Conservation (phyloP, 441 rosid species). For the Populus tomentosa region DNA sequence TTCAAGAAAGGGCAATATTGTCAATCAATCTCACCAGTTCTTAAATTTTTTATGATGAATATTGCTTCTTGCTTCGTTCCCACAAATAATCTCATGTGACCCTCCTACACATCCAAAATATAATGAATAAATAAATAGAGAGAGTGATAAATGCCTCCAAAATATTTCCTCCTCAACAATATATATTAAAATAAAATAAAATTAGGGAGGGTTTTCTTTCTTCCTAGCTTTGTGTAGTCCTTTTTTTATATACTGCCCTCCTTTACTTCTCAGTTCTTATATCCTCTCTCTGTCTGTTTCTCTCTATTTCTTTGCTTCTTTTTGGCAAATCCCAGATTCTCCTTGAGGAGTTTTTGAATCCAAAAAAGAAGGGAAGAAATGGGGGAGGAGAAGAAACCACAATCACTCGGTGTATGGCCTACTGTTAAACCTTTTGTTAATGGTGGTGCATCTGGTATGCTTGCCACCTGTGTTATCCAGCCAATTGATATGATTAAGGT, state of each 20-base stretch:
- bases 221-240: no score
- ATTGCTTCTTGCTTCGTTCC: background rate
- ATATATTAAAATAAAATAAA: no score
- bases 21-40: background rate
- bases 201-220: background rate
- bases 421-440: constrained; percentile 90
- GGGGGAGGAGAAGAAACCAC: constrained; percentile 75
- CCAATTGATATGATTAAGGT: constrained; percentile 99
- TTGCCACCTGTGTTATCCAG: constrained; percentile 96
- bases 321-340: background rate
- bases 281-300: background rate
- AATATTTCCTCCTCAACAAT: no score
- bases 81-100: no score
- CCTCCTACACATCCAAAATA: no score
- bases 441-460: constrained; percentile 99
- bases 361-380: constrained; percentile 23
- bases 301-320: background rate
- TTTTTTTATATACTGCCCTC: no score
- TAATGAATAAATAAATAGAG: no score
- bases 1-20: no score
- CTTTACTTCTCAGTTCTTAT: background rate
- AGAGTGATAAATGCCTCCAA: no score
- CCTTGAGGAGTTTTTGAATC: constrained; percentile 3
- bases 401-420: constrained; percentile 64
- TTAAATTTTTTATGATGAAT: background rate